Base-by-base conservation (phyloP, 2,329 filamentous ascomycete species). In the Didymella exigua region DNA sequence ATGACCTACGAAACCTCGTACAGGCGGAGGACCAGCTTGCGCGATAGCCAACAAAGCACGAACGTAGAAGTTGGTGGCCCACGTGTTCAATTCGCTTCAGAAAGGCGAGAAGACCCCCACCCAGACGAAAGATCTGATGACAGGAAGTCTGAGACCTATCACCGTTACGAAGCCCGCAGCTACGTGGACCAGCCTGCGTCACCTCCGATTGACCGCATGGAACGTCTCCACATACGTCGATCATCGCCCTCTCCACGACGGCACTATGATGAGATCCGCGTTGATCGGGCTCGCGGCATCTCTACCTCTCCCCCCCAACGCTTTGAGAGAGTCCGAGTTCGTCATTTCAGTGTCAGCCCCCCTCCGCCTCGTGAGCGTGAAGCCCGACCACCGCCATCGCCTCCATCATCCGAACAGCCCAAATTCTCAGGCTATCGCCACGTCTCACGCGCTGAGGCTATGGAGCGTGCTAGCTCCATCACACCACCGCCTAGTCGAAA, bases 31-130 rank as follows among this genome's bases (percentile, higher is more conserved):
- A 54, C 46, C 16, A 54, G 36, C 13, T 54, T 66, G 54, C 60
- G 60, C 19, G 58, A 61, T 5, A 73, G 65, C 30, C 58, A 63
- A 4, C 66, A 70, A 19, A 71, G 68, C 48, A 69, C 60, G 19
- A 50, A 54, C 14, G 70, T 70, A n/a, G 69, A 73, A 55, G 49
- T 71, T 2, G 71, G 65, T 19, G 65, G 64, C 1, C 63, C 65
- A 16, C 62, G 62, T 36, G 72, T 75, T 14, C 70, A 68, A 16
- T 75, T 74, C 38, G 59, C 50, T 24, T 24, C 60, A n/a, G 57
- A 65, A 18, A 36, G 50, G 30, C 44, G 36, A 33, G 44, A 54
- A 21, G 50, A 51, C 2, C 45, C 53, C n/a, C 36, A 52, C 18
- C 19, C 18, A 16, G 47, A 61, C 10, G 58, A 62, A 7, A 19